Base-by-base conservation (phyloP, 176 grass and related monocot genomes). In the Chloris gayana region DNA sequence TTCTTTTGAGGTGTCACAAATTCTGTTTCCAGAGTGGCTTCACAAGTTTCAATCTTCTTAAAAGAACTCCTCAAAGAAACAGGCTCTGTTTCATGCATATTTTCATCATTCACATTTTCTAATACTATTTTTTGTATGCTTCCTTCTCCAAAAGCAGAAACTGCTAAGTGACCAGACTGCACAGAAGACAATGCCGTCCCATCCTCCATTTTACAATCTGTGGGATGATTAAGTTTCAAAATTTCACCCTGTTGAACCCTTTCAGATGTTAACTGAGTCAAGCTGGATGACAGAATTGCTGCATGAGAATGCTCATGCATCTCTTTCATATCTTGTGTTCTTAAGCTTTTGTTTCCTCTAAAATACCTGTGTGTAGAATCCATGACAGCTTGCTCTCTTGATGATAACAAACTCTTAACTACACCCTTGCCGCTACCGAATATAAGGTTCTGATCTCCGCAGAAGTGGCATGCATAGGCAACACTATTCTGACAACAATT, bases 391-490 rank as follows among this genome's bases (percentile, higher is more conserved):
- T 38, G 26, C 32, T 57, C 44, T 83, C 61, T 88, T 85, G 89
- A 92, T 75, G 83, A 71, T 41, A 90, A 71, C 32, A 97, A 75
- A 70, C 60, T 72, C 26, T 89, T 88, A 58, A 97, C 21, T 15
- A 72, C 77, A 59, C 90, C 83, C 76, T 92, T 91, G 11, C 80
- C 85, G 69, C 87, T 87, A 49, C 95, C 92, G 29, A 86, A 45
- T 78, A 88, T 91, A 73, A 89, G 44, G 72, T 91, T 98, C 57
- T 83, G 75, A 64, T 94, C 87, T 70, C 51, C 84, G 45, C 92
- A 94, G 53, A 93, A 94, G 78, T 89, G 85, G 31, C 95, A 98
- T 56, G 81, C 72, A 67, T 89, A 93, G 24, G 88, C 45, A 35
- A 92, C 72, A 27, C 76, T 84, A 39, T 98, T 98, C 75, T 92